Evolutionary conservation across 116 monocot species (phyloP), one percentile per base, ranked within the genome.

Genomic region (Cymodocea nodosa): DNA sequence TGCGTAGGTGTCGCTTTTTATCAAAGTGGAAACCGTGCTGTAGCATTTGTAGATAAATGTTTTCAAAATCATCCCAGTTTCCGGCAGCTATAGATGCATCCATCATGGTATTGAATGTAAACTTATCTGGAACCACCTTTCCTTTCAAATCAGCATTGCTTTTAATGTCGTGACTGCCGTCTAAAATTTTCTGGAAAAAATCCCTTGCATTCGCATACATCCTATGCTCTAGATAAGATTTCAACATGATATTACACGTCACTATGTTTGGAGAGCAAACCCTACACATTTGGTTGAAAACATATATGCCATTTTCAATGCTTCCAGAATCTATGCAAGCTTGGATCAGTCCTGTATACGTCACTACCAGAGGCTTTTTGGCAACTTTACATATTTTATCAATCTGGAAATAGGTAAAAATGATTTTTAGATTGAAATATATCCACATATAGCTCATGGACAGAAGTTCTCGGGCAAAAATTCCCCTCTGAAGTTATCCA

Each of bases 311-410:
- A 77, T 88, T 84, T 62, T 91, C 68, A 50, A 97, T 85, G 66
- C 68, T 88, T 63, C 84, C 84, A 19, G 87, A 81, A 70, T 88
- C 68, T 13, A 97, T 52, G 64, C 97, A 97, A 56, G 83, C 72
- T 78, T 91, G 91, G 66, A 97, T 91, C 58, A 97, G 66, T 54
- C 97, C 97, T 24, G 97, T 97, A 67, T 97, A 97, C 49, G 91
- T 88, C 52, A 97, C 97, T 44, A 91, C 97, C 66, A 97, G 73
- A 65, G 97, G 97, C 75, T 97, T 97, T 66, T 87, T 88, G 52
- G 97, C 91, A 78, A 97, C 97, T 68, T 91, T 97, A 71, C 88
- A 85, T 79, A 97, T 77, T 68, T 91, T 97, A 71, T 78, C 76
- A 58, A 97, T 76, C 97, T 97, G 80, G 66, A 65, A 67, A 18